Evolutionary conservation across 371 early-diverging fungal species (phyloP).

Genomic region (Thermomucor indicae-seudaticae): DNA sequence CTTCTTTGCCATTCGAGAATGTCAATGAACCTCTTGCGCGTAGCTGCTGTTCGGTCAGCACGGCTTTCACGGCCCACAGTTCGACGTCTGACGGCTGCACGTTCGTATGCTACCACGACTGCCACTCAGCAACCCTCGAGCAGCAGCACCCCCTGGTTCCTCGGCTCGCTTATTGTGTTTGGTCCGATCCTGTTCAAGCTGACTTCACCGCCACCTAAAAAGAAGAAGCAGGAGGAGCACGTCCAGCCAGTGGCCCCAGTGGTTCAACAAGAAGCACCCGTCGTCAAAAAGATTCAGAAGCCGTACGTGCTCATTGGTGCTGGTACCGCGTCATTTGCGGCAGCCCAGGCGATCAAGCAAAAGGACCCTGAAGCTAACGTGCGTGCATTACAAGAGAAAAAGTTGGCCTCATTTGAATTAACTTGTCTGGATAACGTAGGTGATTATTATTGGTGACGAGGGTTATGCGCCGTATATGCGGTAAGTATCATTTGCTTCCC

Average conservation of each 20-base stretch:
- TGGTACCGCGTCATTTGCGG: conserved; percentile 67
- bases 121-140: conserved; percentile 1
- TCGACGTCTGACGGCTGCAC: conserved; percentile 1
- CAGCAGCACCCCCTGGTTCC: conserved; percentile 50
- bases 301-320: conserved; percentile 60
- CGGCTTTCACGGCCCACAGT: conserved; percentile 5
- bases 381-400: background rate
- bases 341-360: conserved; percentile 67
- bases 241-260: conserved; percentile 5
- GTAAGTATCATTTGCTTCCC: conserved; percentile 14
- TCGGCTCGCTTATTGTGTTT: conserved; percentile 56
- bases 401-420: background rate
- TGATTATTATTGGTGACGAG: conserved; percentile 67
- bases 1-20: no score
- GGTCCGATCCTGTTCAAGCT: conserved; percentile 57
- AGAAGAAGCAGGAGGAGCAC: conserved; percentile 27
- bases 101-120: conserved; percentile 3
- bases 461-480: conserved; percentile 65
- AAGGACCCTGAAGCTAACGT: conserved; percentile 65
- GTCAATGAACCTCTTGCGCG: conserved; percentile 17
- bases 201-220: conserved; percentile 54
- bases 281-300: conserved; percentile 29
- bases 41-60: conserved; percentile 12
- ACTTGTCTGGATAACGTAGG: conserved; percentile 18
- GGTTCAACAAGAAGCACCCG: conserved; percentile 8